A percentile compares a stretch with the other conserved stretches of the same genome.
phyloP scores from a whole-genome alignment of 169 alveolate genomes.

The Plasmodium billcollinsi region DNA sequence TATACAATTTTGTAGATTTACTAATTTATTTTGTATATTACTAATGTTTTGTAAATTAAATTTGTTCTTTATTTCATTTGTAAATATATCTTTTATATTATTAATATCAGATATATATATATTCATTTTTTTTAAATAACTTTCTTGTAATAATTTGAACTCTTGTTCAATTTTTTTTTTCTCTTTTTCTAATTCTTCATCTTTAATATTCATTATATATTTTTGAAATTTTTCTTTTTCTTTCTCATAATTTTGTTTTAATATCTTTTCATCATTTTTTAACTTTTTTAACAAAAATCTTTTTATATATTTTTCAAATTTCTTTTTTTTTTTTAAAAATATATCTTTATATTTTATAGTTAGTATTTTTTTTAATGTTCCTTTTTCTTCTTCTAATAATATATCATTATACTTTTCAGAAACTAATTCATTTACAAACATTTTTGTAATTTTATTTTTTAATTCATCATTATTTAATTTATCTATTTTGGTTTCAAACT shows the following conservation, averaged over 20 bases:
- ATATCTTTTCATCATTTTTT: constrained; percentile 40
- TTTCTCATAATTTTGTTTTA: constrained; percentile 41
- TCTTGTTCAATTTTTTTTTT: constrained; percentile 28
- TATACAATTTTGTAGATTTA: constrained; percentile 62
- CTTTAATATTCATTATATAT: constrained; percentile 11
- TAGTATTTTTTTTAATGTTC: constrained; percentile 19
- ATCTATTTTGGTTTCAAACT: constrained; percentile 17
- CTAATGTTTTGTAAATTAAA: constrained; percentile 28
- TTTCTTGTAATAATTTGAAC: constrained; percentile 26
- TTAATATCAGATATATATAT: constrained; percentile 45
- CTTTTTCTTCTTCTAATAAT: constrained; percentile 67
- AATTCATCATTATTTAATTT: constrained; percentile 33
- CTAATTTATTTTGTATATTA: constrained; percentile 37
- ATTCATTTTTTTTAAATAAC: constrained; percentile 61
- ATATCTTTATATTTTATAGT: constrained; percentile 52
- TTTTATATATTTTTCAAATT: constrained; percentile 34
- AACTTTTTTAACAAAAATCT: constrained; percentile 29
- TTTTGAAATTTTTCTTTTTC: constrained; percentile 42
- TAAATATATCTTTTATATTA: constrained; percentile 26
- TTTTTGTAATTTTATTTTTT: constrained; percentile 29
- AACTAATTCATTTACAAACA: constrained; percentile 50
- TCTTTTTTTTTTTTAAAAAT: constrained; percentile 37
- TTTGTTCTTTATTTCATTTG: constrained; percentile 19
- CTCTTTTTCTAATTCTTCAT: constrained; percentile 51
- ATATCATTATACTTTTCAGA: constrained; percentile 37